Base-by-base conservation (phyloP, 805 yeast genomes). In the Diddensiella santjacobensis region DNA sequence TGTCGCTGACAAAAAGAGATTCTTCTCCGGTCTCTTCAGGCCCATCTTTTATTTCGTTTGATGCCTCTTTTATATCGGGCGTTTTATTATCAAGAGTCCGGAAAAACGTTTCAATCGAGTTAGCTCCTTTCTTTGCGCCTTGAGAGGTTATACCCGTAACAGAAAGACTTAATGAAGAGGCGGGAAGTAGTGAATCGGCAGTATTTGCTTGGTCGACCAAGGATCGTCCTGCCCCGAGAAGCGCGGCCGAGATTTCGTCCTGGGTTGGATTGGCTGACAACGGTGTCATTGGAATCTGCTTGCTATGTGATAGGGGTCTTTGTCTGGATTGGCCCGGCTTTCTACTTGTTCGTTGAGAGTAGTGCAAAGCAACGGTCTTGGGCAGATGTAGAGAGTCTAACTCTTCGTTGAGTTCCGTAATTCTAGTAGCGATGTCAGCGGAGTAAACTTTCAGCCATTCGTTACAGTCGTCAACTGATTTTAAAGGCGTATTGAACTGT, bases 361-460 rank as follows among this genome's bases (percentile, higher is more conserved):
- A 51, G 6, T 67, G 73, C 2, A 81, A 54, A 4, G 73, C 65
- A 8, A 83, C 55, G 0, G 83, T 81, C 36, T 73, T 73, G 1
- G 91, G 90, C 42, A 87, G 61, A 36, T 71, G 62, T 1, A 68
- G 60, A 2, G 55, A 39, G 1, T 58, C 58, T 2, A 47, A 72
- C 56, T 88, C 95, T 53, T 86, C 90, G 50, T 81, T 86, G 18
- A 84, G 59, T 57, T 91, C 98, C 23, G 75, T 70, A 3, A 90
- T 63, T 47, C 99, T 64, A 43, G 81, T 80, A 23, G 77, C 68
- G 24, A 91, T 65, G 58, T 91, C 99, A 0, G 89, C 90, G 1
- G 85, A 75, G 68, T 83, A 90, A 0, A 91, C 95, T 33, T 74
- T 79, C 4, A 91, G 67, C 99, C 99, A 91, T 18, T 79, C 81